phyloP scores from a whole-genome alignment of 139 green algal genomes.

The Chlorella sp. region DNA sequence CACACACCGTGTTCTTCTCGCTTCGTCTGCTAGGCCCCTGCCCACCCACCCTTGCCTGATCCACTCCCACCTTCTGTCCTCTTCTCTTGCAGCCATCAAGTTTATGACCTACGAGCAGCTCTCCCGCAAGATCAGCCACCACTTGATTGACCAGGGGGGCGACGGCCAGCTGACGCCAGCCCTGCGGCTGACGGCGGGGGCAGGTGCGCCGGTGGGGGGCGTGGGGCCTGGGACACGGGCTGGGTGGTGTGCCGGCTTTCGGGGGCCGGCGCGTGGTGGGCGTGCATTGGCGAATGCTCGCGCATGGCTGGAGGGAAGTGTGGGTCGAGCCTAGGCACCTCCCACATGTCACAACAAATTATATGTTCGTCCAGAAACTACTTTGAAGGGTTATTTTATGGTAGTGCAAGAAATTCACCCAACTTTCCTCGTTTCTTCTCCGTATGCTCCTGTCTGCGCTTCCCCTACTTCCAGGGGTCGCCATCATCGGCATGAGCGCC shows the following conservation, averaged over 20 bases:
- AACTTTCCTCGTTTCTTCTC: too few species aligned
- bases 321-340: too few species aligned
- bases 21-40: background rate
- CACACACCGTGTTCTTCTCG: too few species aligned
- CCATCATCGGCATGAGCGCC: constrained; percentile 98
- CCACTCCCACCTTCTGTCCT: background rate
- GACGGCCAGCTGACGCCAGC: constrained; percentile 90
- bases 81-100: constrained; percentile 84
- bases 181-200: constrained; percentile 87
- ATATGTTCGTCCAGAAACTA: too few species aligned
- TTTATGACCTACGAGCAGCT: constrained; percentile 97
- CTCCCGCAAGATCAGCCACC: constrained; percentile 67
- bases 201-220: constrained; percentile 53
- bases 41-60: background rate
- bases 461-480: constrained; percentile 55
- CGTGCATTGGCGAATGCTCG: too few species aligned
- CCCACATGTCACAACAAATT: too few species aligned
- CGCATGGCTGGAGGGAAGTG: too few species aligned
- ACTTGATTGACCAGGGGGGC: constrained; percentile 71
- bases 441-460: background rate
- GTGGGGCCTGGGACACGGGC: too few species aligned
- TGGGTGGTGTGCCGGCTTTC: too few species aligned
- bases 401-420: too few species aligned
- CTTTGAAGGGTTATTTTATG: too few species aligned
- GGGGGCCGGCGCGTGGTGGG: too few species aligned